These are phyloP conservation scores for Sinapis alba DNA, from an alignment of 441 rosid species.

Conservation along the genomic window DNA sequence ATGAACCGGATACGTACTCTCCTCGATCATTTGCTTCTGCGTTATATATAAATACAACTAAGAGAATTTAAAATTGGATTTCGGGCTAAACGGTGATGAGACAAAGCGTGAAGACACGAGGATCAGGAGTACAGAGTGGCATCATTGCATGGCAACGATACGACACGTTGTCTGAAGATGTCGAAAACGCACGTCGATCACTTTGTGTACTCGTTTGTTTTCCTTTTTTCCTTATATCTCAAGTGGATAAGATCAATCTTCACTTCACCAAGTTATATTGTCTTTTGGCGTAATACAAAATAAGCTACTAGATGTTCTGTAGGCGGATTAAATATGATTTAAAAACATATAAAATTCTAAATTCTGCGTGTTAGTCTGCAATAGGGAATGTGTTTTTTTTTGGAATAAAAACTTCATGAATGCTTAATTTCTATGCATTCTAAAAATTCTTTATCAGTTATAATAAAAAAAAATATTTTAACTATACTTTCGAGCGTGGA, in stretches of 20 bases:
- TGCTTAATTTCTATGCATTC: no score
- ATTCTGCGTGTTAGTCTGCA: no score
- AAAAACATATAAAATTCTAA: no score
- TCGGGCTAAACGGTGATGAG: slow-evolving; percentile 22
- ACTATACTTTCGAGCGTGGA: no score
- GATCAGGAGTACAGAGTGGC: slow-evolving; percentile 37
- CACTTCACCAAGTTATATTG: not conserved
- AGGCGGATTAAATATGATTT: not conserved
- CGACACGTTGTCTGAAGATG: slow-evolving; percentile 42
- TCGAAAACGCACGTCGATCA: slow-evolving; percentile 20
- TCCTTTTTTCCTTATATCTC: slow-evolving; percentile 13
- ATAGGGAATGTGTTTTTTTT: no score
- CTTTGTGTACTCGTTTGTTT: not conserved
- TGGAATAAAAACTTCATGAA: no score
- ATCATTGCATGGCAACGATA: slow-evolving; percentile 37
- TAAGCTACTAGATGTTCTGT: not conserved
- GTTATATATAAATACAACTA: slow-evolving; percentile 8
- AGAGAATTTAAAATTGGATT: not conserved
- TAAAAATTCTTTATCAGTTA: no score
- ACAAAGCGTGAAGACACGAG: slow-evolving; percentile 26
- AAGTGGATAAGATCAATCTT: slow-evolving; percentile 36
- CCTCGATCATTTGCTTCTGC: not conserved
- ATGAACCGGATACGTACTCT: not conserved
- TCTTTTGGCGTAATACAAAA: not conserved
- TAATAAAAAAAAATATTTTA: no score